These are phyloP conservation scores for Vaccinium vitisidaea DNA, from an alignment of 148 eudicot genomes.

Conservation along the genomic window DNA sequence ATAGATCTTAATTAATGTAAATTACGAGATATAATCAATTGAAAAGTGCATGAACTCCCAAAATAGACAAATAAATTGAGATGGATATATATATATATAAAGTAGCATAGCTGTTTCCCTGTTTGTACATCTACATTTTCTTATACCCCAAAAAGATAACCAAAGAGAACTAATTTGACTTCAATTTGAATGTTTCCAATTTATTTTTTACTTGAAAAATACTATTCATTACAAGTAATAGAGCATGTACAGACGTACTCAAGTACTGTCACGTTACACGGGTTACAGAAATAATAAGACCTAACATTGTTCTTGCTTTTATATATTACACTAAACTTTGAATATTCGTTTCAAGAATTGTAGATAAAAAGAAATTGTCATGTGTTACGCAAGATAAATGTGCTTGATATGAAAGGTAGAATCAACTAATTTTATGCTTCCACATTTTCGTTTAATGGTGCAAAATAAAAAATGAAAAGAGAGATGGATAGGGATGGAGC, in stretches of 20 bases:
- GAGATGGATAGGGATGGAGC: not conserved
- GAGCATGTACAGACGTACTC: not conserved
- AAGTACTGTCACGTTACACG: not conserved
- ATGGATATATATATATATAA: too few relatives aligned
- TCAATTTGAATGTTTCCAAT: not conserved
- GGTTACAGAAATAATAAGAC: too few relatives aligned
- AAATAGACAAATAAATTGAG: too few relatives aligned
- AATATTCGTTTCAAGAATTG: not conserved
- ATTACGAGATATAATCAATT: too few relatives aligned
- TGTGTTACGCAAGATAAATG: not conserved
- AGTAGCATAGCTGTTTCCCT: too few relatives aligned
- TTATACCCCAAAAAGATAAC: too few relatives aligned
- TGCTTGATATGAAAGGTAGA: not conserved
- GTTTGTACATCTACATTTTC: too few relatives aligned
- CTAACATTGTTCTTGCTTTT: not conserved
- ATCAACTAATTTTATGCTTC: not conserved
- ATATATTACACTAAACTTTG: not conserved
- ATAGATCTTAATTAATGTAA: too few relatives aligned
- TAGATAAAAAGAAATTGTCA: not conserved
- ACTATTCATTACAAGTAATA: not conserved
- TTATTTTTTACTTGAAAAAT: not conserved
- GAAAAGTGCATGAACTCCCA: too few relatives aligned
- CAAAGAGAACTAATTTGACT: too few relatives aligned
- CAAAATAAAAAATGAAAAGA: not conserved
- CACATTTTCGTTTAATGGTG: not conserved